A percentile compares a stretch with the other conserved stretches of the same genome.
Conservation (phyloP, 1,284 basidiomycete genomes). For the Rhodotorula sp. region DNA sequence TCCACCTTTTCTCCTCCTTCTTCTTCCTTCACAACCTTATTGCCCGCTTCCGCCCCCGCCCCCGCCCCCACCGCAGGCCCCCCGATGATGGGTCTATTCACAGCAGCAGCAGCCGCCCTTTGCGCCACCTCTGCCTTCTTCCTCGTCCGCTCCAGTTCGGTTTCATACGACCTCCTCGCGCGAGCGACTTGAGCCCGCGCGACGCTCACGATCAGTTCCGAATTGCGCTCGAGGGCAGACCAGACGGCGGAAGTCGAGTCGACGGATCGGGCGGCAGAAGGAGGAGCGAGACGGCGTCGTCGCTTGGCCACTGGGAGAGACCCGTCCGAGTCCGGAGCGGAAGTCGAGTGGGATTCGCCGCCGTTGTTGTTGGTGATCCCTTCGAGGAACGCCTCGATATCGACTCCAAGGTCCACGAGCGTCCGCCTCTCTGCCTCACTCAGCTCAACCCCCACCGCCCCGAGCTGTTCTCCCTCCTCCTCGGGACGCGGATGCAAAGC, state of each 20-base stretch:
- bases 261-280: neutral
- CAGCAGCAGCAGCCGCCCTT: too few relatives aligned
- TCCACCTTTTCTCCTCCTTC: neutral
- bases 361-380: too few relatives aligned
- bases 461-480: neutral
- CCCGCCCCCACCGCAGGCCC: too few relatives aligned
- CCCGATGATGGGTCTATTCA: too few relatives aligned
- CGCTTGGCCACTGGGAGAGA: too few relatives aligned
- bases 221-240: neutral
- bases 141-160: neutral
- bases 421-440: neutral
- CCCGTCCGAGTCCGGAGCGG: too few relatives aligned
- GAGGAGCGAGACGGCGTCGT: neutral
- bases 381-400: neutral
- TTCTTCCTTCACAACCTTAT: neutral
- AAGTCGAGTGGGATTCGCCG: too few relatives aligned
- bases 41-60: too few relatives aligned
- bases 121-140: neutral
- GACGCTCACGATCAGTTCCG: neutral
- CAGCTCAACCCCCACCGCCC: neutral
- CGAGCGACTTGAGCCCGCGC: slow-evolving; percentile 2
- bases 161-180: neutral
- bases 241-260: neutral
- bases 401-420: neutral
- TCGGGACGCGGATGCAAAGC: neutral